Base-by-base conservation (phyloP, 1,139 yeast species). In the Suhomyces chickasaworum region DNA sequence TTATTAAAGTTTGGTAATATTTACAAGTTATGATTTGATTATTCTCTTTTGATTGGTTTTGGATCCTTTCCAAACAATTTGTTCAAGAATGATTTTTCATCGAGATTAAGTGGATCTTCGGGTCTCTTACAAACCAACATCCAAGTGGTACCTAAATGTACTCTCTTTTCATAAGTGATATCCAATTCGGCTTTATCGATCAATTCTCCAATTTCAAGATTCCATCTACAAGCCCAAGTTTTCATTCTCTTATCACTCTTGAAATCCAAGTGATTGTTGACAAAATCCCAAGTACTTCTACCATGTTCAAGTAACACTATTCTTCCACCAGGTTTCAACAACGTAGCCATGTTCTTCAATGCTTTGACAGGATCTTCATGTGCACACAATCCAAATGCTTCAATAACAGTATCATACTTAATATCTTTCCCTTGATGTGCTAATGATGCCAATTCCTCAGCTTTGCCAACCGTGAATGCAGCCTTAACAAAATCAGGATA, bases 181-280 rank as follows among this genome's bases (percentile, higher is more conserved):
- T 88, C 95, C 50, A 93, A 74, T 0, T 96, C 97, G 12, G 96
- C 85, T 51, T 82, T 83, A 59, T 87, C 91, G 25, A 93, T 76
- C 44, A 93, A 75, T 56, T 85, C 93, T 29, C 90, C 95, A 55
- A 93, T 89, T 61, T 93, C 98, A 53, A 93, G 73, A 60, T 93
- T 93, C 97, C 98, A 93, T 60, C 98, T 75, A 67, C 99, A 93
- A 3, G 97, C 98, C 98, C 98, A 93, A 10, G 86, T 84, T 53
- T 86, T 80, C 72, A 91, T 81, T 68, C 97, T 84, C 55, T 82
- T 80, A 47, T 83, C 90, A 7, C 97, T 91, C 54, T 95, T 77
- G 53, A 82, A 81, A 65, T 93, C 98, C 65, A 93, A 74, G 51
- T 87, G 83, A 37, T 83, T 79, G 65, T 95, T 93, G 54, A 93